Conservation (phyloP, 805 yeast genomes). For the Ascoidea rubescens region DNA sequence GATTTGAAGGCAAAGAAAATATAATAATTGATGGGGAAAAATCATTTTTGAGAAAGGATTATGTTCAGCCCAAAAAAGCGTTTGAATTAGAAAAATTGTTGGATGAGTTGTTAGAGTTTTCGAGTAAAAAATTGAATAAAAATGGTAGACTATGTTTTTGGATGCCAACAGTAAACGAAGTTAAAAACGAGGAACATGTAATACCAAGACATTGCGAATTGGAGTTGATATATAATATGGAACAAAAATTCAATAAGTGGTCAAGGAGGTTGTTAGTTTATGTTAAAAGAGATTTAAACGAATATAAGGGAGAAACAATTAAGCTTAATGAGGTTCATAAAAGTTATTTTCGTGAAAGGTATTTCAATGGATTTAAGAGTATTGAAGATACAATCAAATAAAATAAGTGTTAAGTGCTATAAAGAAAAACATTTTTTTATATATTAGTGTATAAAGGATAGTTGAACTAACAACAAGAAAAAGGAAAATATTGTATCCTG, state of each 20-base stretch:
- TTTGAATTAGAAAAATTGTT: slow-evolving; percentile 66
- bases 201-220: slow-evolving; percentile 71
- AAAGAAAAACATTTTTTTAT: no score
- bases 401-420: background rate
- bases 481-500: no score
- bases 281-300: slow-evolving; percentile 42
- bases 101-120: slow-evolving; percentile 63
- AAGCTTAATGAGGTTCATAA: slow-evolving; percentile 15
- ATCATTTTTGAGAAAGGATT: slow-evolving; percentile 68
- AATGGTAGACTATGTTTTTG: slow-evolving; percentile 83
- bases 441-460: no score
- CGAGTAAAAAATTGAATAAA: slow-evolving; percentile 55
- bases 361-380: slow-evolving; percentile 47
- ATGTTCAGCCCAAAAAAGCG: slow-evolving; percentile 86
- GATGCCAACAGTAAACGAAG: slow-evolving; percentile 97
- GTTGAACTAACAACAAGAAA: no score
- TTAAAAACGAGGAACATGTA: slow-evolving; percentile 41
- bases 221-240: slow-evolving; percentile 58
- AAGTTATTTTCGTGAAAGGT: slow-evolving; percentile 63
- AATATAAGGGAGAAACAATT: slow-evolving; percentile 33
- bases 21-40: slow-evolving; percentile 65
- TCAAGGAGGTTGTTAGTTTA: slow-evolving; percentile 77
- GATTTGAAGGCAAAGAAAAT: slow-evolving; percentile 59
- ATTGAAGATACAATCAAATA: slow-evolving; percentile 2
- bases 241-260: slow-evolving; percentile 89